Conservation (phyloP, 2,329 filamentous ascomycete species). For the Neonectria punicea region DNA sequence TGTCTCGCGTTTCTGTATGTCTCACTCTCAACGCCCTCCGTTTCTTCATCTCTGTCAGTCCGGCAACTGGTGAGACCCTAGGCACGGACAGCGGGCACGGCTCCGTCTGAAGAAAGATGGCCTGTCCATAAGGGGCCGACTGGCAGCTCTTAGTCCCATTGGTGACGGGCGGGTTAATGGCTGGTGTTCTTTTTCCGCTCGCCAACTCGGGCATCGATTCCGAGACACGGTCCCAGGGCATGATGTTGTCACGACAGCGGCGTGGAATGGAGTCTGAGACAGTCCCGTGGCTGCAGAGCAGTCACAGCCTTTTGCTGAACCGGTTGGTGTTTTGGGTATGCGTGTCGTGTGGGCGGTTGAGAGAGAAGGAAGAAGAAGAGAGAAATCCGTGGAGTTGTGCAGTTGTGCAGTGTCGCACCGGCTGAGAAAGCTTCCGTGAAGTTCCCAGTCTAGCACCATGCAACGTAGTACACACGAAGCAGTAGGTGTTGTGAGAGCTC, state of each 20-base stretch:
- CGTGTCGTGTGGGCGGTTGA: neutral
- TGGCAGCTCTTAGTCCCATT: conserved; percentile 1
- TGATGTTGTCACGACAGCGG: conserved; percentile 4
- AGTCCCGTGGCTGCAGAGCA: conserved; percentile 4
- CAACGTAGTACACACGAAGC: too few relatives aligned
- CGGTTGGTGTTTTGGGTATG: conserved; percentile 11
- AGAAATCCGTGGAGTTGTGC: neutral
- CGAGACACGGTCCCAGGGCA: conserved; percentile 11
- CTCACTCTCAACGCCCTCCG: conserved; percentile 22
- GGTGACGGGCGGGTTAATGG: conserved; percentile 4
- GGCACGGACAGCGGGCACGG: conserved; percentile 12
- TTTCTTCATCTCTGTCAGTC: conserved; percentile 27
- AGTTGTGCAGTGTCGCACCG: neutral
- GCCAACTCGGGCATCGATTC: conserved; percentile 7
- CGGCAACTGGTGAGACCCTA: conserved; percentile 22
- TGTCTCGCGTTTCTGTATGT: conserved; percentile 29
- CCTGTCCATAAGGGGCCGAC: conserved; percentile 1
- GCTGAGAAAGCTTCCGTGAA: neutral
- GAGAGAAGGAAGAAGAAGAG: neutral
- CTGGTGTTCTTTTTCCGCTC: conserved; percentile 1
- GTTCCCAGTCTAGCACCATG: too few relatives aligned
- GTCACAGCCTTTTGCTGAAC: conserved; percentile 2
- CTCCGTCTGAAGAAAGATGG: conserved; percentile 3
- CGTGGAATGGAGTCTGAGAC: conserved; percentile 17
- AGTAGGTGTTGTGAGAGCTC: neutral